Conservation (phyloP, 2,329 filamentous ascomycete species). For the Penicillium sp. region DNA sequence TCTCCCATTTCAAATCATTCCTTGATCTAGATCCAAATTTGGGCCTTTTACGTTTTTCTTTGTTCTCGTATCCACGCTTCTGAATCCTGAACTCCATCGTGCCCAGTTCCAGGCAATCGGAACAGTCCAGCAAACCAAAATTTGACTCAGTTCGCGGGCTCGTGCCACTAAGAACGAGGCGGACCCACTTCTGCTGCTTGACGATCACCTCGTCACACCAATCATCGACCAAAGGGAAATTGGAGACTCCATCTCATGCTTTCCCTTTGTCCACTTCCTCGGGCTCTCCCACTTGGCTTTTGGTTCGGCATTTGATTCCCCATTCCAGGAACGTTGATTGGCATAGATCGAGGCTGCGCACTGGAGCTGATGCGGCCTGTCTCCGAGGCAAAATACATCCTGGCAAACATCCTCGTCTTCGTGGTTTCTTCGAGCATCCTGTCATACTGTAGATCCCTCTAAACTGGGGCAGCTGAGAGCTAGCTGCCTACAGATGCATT, state of each 20-base stretch:
- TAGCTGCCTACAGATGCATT: conserved; percentile 13
- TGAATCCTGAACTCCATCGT: neutral
- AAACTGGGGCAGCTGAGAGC: conserved; percentile 6
- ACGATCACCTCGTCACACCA: conserved; percentile 25
- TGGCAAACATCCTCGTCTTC: neutral
- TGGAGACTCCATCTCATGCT: conserved; percentile 19
- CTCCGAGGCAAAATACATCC: neutral
- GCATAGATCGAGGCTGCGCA: neutral
- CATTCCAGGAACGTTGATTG: neutral
- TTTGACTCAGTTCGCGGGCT: conserved; percentile 17
- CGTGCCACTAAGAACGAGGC: conserved; percentile 15
- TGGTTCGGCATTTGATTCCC: conserved; percentile 4
- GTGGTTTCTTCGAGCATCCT: neutral
- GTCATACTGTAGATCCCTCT: conserved; percentile 16
- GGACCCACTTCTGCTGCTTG: conserved; percentile 12
- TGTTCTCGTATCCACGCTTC: neutral
- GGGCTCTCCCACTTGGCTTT: neutral
- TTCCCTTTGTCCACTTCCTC: conserved; percentile 5
- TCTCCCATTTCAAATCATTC: neutral
- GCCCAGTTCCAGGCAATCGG: conserved; percentile 1
- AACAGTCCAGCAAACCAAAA: conserved; percentile 9
- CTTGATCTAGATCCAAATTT: neutral
- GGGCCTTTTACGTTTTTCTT: neutral
- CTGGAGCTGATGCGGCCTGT: conserved; percentile 4
- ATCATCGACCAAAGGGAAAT: conserved; percentile 21